Evolutionary conservation across 768 basidiomycete species (phyloP).

Genomic region (Boletus tomentosulus): DNA sequence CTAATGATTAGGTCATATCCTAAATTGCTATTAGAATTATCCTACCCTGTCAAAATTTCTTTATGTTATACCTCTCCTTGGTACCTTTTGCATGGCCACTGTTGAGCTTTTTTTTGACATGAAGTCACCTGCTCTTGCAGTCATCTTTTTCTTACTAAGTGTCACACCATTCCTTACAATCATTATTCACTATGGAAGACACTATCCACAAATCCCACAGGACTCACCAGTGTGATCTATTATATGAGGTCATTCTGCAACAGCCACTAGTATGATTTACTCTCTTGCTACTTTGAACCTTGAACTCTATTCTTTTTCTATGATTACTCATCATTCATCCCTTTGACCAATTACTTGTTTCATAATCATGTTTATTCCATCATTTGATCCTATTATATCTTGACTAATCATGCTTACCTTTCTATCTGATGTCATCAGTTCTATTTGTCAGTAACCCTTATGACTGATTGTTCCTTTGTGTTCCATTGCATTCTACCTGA

Average conservation of each 20-base stretch:
- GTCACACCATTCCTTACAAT: slow-evolving; percentile 6
- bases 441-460: too few species aligned
- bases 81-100: slow-evolving; percentile 10
- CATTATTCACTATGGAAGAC: not conserved
- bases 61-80: slow-evolving; percentile 11
- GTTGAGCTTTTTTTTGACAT: slow-evolving; percentile 6
- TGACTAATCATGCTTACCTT: too few species aligned
- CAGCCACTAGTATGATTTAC: not conserved
- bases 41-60: slow-evolving; percentile 5
- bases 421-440: too few species aligned
- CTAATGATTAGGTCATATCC: not conserved
- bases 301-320: too few species aligned
- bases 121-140: slow-evolving; percentile 6
- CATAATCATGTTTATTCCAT: too few species aligned
- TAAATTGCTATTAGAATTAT: too few species aligned
- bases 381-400: too few species aligned
- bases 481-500: too few species aligned
- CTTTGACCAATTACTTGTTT: too few species aligned
- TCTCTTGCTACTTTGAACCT: too few species aligned
- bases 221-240: not conserved
- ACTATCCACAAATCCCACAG: not conserved
- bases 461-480: too few species aligned
- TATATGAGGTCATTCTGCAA: not conserved
- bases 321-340: too few species aligned
- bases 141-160: slow-evolving; percentile 6